These are phyloP conservation scores for Fusarium dimerum DNA, from an alignment of 2,329 filamentous ascomycete genomes.

Conservation along the genomic window DNA sequence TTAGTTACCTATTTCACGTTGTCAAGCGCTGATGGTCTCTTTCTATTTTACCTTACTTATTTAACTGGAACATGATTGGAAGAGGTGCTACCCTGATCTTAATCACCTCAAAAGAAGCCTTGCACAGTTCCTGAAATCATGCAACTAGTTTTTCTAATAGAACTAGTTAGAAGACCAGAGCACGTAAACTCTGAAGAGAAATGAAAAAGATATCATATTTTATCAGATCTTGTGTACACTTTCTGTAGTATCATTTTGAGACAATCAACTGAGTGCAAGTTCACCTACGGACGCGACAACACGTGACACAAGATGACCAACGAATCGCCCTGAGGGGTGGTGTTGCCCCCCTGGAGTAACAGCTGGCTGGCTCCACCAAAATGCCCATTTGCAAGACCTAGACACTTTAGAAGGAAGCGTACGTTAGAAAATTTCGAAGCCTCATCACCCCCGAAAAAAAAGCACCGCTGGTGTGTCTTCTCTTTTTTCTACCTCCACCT, in stretches of 20 bases:
- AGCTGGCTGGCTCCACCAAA: slow-evolving; percentile 19
- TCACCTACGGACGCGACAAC: slow-evolving; percentile 1
- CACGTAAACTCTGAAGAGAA: no score
- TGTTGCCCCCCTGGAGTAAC: slow-evolving; percentile 9
- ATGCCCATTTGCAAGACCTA: slow-evolving; percentile 7
- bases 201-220: no score
- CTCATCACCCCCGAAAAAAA: slow-evolving; percentile 21
- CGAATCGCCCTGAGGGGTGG: slow-evolving; percentile 20
- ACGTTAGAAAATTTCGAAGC: slow-evolving; percentile 40
- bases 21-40: no score
- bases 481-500: slow-evolving; percentile 15
- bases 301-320: slow-evolving; percentile 25
- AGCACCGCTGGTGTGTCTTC: slow-evolving; percentile 25
- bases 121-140: no score
- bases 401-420: slow-evolving; percentile 23
- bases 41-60: background rate
- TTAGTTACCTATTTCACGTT: background rate
- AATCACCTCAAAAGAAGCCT: no score
- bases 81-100: no score
- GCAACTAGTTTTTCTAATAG: no score
- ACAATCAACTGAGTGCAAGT: background rate
- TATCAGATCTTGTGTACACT: background rate
- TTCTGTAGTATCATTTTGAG: background rate
- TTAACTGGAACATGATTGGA: no score
- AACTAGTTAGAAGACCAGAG: no score